Percentiles rank a stretch among this genome's conserved stretches.
These are phyloP conservation scores for Aspergillus ochraceoroseus DNA, from an alignment of 2,329 filamentous ascomycete species.

Conservation along the genomic window DNA sequence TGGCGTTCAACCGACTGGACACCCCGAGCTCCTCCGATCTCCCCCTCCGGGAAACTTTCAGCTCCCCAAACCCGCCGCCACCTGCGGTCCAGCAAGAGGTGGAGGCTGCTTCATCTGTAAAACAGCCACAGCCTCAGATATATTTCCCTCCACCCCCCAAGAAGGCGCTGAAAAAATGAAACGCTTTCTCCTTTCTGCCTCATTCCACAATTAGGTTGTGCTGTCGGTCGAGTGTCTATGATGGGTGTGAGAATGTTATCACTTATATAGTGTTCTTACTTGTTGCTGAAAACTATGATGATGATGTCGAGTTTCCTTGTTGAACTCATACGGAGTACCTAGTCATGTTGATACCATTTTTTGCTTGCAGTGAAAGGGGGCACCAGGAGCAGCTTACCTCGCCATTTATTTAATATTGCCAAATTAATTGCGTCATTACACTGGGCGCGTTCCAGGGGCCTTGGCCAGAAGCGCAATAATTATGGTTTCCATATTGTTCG, in stretches of 20 bases:
- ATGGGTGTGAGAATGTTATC: no score
- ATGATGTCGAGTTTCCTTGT: background rate
- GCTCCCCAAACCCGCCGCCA: conserved; percentile 21
- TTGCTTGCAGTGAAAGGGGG: background rate
- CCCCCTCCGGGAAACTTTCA: conserved; percentile 37
- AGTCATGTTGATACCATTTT: conserved; percentile 8
- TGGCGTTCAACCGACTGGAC: conserved; percentile 41
- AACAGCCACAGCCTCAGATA: conserved; percentile 27
- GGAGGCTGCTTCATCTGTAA: conserved; percentile 17
- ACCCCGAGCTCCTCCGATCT: conserved; percentile 38
- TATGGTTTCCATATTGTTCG: no score
- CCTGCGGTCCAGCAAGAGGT: conserved; percentile 23
- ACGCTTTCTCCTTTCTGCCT: no score
- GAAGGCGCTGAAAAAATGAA: conserved; percentile 32
- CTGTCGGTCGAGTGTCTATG: no score
- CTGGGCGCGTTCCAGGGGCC: no score
- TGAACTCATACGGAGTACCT: conserved; percentile 1
- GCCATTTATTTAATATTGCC: conserved; percentile 3
- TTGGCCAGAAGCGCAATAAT: no score
- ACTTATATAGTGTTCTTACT: no score
- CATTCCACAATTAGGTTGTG: no score
- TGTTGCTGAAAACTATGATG: no score
- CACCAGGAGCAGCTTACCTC: conserved; percentile 8
- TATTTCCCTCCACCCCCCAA: conserved; percentile 46
- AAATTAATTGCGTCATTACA: no score